Evolutionary conservation across 2,329 filamentous ascomycete genomes (phyloP).

Genomic region (Penicillium italicum): DNA sequence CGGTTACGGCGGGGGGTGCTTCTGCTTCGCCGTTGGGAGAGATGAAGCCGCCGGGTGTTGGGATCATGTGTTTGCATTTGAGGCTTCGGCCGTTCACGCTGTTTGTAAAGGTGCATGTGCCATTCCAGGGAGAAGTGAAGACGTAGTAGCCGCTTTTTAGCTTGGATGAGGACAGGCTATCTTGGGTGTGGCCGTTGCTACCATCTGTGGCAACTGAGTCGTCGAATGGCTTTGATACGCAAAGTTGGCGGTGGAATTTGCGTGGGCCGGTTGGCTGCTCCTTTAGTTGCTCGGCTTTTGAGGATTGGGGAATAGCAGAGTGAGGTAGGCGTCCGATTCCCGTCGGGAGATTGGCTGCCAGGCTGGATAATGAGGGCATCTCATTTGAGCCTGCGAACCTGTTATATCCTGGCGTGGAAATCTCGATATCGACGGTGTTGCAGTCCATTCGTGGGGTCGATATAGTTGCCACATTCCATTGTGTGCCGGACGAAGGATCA

Average conservation of each 20-base stretch:
- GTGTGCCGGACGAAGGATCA: constrained; percentile 63
- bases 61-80: constrained; percentile 69
- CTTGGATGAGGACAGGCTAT: constrained; percentile 18
- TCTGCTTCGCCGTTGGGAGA: constrained; percentile 14
- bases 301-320: constrained; percentile 11
- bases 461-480: constrained; percentile 73
- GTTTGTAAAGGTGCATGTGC: constrained; percentile 79
- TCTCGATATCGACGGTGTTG: constrained; percentile 50
- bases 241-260: constrained; percentile 34
- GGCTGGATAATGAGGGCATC: constrained; percentile 32
- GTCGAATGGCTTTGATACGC: constrained; percentile 29
- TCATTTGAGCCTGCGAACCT: constrained; percentile 50
- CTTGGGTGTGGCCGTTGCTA: constrained; percentile 6
- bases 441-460: constrained; percentile 38
- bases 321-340: constrained; percentile 24
- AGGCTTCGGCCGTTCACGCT: constrained; percentile 70
- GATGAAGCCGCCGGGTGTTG: constrained; percentile 28
- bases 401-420: constrained; percentile 58
- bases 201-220: constrained; percentile 8
- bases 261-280: constrained; percentile 23
- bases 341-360: constrained; percentile 26
- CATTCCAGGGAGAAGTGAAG: constrained; percentile 83
- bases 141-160: constrained; percentile 56
- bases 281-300: constrained; percentile 6
- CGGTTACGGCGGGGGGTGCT: constrained; percentile 45